These are phyloP conservation scores for Bolboschoenus planiculmis DNA, from an alignment of 176 grass and related monocot genomes.

Conservation along the genomic window DNA sequence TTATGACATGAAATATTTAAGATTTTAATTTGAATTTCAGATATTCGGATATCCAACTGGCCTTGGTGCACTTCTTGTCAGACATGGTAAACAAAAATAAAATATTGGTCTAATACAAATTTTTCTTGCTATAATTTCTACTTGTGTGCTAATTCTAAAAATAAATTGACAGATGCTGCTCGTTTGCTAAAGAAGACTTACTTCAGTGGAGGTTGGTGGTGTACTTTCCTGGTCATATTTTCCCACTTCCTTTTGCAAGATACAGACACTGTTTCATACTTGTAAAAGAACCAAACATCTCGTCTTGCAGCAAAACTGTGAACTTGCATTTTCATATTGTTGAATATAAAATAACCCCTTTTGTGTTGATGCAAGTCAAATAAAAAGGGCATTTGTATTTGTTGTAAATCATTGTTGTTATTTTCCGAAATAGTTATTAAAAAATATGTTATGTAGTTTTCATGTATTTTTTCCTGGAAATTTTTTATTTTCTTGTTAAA, in stretches of 20 bases:
- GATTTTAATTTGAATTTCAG: slow-evolving; percentile 42
- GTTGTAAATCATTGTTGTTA: background rate
- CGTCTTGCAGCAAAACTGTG: background rate
- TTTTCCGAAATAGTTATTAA: background rate
- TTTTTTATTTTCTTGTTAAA: slow-evolving; percentile 5
- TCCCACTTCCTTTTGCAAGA: background rate
- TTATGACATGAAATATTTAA: slow-evolving; percentile 23
- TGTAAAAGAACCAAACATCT: background rate
- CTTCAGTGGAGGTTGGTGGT: slow-evolving; percentile 80
- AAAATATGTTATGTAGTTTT: background rate
- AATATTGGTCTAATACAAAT: background rate
- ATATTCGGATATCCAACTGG: slow-evolving; percentile 99
- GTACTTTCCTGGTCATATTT: slow-evolving; percentile 14
- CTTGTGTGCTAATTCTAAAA: slow-evolving; percentile 20
- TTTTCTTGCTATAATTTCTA: background rate
- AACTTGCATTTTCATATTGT: background rate
- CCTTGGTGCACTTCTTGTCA: slow-evolving; percentile 81
- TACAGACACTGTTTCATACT: background rate
- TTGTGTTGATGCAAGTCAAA: background rate
- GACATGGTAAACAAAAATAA: slow-evolving; percentile 46
- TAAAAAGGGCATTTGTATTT: background rate
- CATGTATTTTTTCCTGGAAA: slow-evolving; percentile 19
- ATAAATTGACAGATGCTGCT: slow-evolving; percentile 62
- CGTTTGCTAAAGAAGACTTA: slow-evolving; percentile 69
- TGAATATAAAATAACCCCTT: background rate